Percentiles rank a stretch among this genome's conserved stretches.
Conservation (phyloP, 345 rosid species). For the Salix koriyanagi region DNA sequence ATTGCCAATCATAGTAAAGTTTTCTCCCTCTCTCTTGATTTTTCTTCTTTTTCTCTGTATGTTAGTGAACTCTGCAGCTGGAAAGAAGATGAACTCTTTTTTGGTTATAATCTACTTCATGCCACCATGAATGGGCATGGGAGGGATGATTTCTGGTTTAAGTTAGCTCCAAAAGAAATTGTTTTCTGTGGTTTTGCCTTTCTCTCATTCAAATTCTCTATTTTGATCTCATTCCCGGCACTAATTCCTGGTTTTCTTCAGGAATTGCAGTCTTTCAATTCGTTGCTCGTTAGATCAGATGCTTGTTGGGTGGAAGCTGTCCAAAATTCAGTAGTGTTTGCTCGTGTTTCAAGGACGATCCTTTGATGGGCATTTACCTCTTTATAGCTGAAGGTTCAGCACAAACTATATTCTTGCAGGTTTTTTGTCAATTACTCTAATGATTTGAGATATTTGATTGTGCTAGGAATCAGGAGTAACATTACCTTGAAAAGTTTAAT, state of each 20-base stretch:
- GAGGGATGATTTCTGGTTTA: neutral
- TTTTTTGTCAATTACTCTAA: neutral
- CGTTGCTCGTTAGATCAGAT: neutral
- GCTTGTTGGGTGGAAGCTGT: neutral
- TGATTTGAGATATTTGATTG: neutral
- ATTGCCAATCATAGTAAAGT: neutral
- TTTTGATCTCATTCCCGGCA: neutral
- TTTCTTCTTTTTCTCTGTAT: neutral
- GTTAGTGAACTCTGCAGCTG: neutral
- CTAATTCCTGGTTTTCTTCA: neutral
- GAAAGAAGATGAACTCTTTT: neutral
- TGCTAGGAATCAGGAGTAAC: neutral
- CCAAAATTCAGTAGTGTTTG: neutral
- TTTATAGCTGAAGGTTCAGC: neutral
- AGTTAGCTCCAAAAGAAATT: too few relatives aligned
- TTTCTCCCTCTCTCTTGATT: neutral
- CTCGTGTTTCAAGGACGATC: neutral
- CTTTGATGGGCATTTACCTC: neutral
- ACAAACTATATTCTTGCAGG: neutral
- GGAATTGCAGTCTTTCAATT: neutral
- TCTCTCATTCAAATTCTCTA: neutral
- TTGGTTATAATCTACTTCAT: neutral
- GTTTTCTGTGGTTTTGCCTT: neutral
- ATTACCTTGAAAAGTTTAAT: neutral
- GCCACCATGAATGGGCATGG: neutral